Conservation (phyloP, 805 yeast genomes). For the Vanderwaltozyma polyspora region DNA sequence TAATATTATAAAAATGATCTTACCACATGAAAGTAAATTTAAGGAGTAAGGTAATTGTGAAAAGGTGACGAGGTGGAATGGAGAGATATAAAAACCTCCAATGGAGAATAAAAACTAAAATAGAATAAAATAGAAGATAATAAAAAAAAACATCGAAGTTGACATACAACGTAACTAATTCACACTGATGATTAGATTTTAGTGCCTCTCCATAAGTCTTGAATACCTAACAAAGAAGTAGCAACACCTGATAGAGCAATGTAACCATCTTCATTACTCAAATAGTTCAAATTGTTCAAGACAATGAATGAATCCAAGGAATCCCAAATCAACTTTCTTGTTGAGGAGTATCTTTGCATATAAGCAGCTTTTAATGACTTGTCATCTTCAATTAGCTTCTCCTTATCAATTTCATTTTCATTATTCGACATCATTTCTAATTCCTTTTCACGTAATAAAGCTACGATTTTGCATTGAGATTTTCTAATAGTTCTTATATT, state of each 20-base stretch:
- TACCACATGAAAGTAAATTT: too few relatives aligned
- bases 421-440: not conserved
- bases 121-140: too few relatives aligned
- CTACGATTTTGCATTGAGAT: constrained; percentile 28
- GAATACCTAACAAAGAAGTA: constrained; percentile 69
- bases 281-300: constrained; percentile 48
- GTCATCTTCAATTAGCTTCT: constrained; percentile 1
- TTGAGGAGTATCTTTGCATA: constrained; percentile 37
- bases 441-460: constrained; percentile 2
- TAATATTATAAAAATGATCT: too few relatives aligned
- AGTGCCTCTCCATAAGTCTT: constrained; percentile 59
- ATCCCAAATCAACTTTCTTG: constrained; percentile 66
- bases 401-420: not conserved
- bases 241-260: constrained; percentile 77
- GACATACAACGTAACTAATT: too few relatives aligned
- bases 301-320: constrained; percentile 66
- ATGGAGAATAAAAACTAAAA: too few relatives aligned
- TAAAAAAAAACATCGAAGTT: too few relatives aligned
- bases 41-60: too few relatives aligned
- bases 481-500: constrained; percentile 45
- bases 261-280: constrained; percentile 62
- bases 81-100: too few relatives aligned
- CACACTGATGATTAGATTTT: too few relatives aligned
- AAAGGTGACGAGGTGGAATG: too few relatives aligned
- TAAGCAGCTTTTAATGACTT: constrained; percentile 22